Evolutionary conservation across 2,329 filamentous ascomycete genomes (phyloP), one percentile per base, ranked within the genome.

Genomic region (Pezicula carpinea): DNA sequence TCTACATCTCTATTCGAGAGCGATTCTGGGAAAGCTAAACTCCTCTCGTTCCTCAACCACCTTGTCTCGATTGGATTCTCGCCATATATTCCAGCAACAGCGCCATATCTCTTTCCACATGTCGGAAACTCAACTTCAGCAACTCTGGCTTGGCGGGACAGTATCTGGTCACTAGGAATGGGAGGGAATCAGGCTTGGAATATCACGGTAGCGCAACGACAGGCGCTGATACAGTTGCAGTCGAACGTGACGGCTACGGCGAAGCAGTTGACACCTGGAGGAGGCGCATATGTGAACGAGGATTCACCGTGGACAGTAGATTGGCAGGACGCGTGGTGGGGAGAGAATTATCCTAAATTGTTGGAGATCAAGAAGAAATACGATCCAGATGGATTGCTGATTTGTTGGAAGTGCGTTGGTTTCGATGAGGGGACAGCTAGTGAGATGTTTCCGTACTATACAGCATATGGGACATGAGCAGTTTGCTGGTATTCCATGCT

Each of bases 221-320:
- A 34, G 32, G 8, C 32, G 6, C 14, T 33, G 5, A 40, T 50
- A 14, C n/a, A 26, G 19, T n/a, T 39, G 18, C 22, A 19, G 1
- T 32, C 40, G 21, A 39, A 47, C 34, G 11, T 48, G 19, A 44
- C 44, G 5, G 19, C 15, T 13, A 34, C 34, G 8, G 34, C 39
- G 8, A 43, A 47, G 33, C 33, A 49, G 4, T 19, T 48, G 10
- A 51, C 47, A 2, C 51, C 51, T 6, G 43, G 39, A 22, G 47
- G 47, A n/a, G 53, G 51, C 3, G 44, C 46, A 1, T 57, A 57
- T 43, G 34, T 53, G 2, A 57, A 57, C 17, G 53, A 56, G 39
- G 53, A 44, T 4, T 33, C 35, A 26, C 47, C 48, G n/a, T 53
- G 46, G 44, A 53, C 48, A 5, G 14, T 13, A 8, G 46, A 53